phyloP scores from a whole-genome alignment of 2,329 filamentous ascomycete species.

The Neofusicoccum umdonicola region DNA sequence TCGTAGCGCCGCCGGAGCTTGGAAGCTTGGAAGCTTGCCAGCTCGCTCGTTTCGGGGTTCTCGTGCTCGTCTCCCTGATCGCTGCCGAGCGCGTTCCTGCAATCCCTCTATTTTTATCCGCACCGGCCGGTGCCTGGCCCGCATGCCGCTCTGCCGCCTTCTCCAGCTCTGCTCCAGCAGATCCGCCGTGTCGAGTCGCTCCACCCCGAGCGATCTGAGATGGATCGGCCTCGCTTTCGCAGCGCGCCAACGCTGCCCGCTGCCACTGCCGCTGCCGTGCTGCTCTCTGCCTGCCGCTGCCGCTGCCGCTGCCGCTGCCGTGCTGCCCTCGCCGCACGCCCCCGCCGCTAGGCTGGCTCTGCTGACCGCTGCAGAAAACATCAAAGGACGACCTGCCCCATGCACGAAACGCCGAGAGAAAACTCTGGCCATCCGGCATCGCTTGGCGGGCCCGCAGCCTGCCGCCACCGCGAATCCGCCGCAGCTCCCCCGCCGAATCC shows the following conservation, averaged over 20 bases:
- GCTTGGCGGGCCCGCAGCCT: neutral
- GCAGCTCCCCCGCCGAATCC: neutral
- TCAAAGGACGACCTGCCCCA: neutral
- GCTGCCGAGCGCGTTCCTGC: constrained; percentile 8
- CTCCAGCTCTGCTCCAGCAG: neutral
- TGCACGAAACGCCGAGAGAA: neutral
- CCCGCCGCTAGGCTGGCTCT: neutral
- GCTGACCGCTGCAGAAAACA: neutral
- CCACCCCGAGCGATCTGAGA: neutral
- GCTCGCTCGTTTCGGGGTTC: constrained; percentile 5
- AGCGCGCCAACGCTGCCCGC: too few species aligned
- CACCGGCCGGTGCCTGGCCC: neutral
- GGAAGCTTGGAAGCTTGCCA: neutral
- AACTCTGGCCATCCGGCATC: neutral
- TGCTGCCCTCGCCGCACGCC: neutral
- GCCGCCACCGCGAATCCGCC: neutral
- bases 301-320: neutral
- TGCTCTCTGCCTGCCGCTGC: neutral
- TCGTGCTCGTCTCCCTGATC: constrained; percentile 1
- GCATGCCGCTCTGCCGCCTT: neutral
- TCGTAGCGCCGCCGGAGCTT: neutral
- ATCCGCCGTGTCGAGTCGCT: neutral
- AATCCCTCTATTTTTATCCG: constrained; percentile 13
- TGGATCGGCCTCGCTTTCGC: neutral
- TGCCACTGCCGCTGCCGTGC: neutral